A percentile compares a stretch with the other conserved stretches of the same genome.
phyloP scores from a whole-genome alignment of 2,329 filamentous ascomycete genomes.

The Talaromyces pinophilus region DNA sequence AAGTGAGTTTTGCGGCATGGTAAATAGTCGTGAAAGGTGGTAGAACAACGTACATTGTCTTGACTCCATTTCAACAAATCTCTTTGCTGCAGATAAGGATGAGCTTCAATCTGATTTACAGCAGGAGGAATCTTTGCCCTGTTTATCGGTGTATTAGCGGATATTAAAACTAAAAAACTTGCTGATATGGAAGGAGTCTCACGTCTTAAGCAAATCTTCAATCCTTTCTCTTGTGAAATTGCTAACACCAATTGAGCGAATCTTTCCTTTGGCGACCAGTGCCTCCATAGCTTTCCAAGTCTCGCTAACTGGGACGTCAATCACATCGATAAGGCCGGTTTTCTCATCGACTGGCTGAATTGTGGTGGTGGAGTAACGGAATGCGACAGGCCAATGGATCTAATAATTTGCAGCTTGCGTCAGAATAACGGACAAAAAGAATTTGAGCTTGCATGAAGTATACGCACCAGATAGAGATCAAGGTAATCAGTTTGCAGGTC shows the following conservation, averaged over 20 bases:
- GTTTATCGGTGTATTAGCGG: background rate
- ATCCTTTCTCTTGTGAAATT: background rate
- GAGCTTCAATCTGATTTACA: background rate
- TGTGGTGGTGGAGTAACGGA: background rate
- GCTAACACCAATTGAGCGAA: background rate
- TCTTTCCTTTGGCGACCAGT: background rate
- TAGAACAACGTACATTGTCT: background rate
- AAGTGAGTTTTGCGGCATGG: background rate
- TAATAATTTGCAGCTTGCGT: background rate
- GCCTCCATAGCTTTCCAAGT: background rate
- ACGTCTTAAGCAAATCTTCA: background rate
- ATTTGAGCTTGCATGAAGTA: background rate
- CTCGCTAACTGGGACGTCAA: background rate
- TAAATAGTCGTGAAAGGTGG: background rate
- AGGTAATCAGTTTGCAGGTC: conserved; percentile 57
- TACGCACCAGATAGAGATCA: conserved; percentile 46
- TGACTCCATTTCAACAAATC: background rate
- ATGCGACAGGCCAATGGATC: background rate
- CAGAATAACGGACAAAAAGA: background rate
- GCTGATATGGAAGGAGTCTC: background rate
- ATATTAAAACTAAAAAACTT: too few species aligned
- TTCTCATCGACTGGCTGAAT: background rate
- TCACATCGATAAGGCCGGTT: background rate
- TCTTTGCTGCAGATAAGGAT: background rate
- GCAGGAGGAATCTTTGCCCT: background rate